Conservation (phyloP, 257 asterid species). For the Nicotiana otophora region DNA sequence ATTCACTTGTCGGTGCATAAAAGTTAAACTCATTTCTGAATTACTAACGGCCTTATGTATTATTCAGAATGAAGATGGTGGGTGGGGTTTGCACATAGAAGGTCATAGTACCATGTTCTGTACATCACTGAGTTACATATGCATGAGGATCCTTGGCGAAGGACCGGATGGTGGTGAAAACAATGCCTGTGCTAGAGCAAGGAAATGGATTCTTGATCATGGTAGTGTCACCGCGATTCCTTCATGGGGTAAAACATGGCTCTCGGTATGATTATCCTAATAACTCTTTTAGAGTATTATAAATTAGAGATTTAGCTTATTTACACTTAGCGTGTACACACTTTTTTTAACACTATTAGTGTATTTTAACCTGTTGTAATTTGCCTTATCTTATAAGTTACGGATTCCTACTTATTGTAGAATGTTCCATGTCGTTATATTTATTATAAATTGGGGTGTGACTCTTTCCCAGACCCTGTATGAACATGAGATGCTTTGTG, state of each 20-base stretch:
- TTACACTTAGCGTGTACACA: background rate
- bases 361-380: no score
- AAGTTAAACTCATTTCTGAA: background rate
- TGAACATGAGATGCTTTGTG: no score
- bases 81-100: constrained; percentile 73
- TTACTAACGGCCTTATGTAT: background rate
- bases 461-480: no score
- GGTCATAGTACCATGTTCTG: constrained; percentile 76
- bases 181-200: constrained; percentile 46
- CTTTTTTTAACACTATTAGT: no score
- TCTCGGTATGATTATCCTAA: constrained; percentile 34
- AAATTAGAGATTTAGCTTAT: background rate
- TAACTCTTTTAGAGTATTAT: background rate
- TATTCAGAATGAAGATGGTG: constrained; percentile 64
- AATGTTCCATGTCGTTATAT: no score
- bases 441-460: no score
- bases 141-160: constrained; percentile 60
- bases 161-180: constrained; percentile 46
- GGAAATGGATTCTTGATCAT: constrained; percentile 81
- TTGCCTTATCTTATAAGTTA: no score
- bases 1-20: background rate
- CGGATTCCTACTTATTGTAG: no score
- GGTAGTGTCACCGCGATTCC: constrained; percentile 62
- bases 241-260: constrained; percentile 85
- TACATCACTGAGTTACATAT: constrained; percentile 48